phyloP scores from a whole-genome alignment of 352 stramenopile genomes.

The Aphanomyces euteiches region DNA sequence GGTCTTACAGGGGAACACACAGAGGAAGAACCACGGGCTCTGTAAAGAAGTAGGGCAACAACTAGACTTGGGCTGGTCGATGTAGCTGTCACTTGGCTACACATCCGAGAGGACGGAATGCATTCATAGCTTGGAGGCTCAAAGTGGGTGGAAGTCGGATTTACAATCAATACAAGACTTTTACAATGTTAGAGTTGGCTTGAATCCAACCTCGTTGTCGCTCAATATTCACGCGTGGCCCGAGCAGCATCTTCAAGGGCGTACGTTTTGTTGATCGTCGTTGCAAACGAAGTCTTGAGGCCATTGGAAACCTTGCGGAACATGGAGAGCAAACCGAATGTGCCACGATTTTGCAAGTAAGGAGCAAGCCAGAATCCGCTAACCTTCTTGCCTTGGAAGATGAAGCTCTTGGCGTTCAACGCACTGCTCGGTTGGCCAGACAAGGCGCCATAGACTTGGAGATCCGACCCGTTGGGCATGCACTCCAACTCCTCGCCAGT shows the following conservation, averaged over 20 bases:
- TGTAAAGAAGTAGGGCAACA: no score
- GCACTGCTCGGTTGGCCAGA: conserved; percentile 13
- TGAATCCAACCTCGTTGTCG: conserved; percentile 29
- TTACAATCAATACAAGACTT: background rate
- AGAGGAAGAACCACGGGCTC: no score
- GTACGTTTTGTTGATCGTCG: conserved; percentile 19
- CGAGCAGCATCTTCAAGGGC: conserved; percentile 6
- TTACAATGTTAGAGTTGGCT: conserved; percentile 5
- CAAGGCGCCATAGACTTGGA: conserved; percentile 31
- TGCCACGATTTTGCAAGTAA: conserved; percentile 18
- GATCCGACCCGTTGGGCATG: background rate
- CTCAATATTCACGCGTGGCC: conserved; percentile 25
- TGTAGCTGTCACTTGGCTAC: no score
- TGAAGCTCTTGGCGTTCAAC: conserved; percentile 16
- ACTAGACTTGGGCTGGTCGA: no score
- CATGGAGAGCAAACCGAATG: conserved; percentile 6
- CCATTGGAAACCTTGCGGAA: conserved; percentile 19
- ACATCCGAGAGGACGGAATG: no score
- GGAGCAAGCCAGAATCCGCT: conserved; percentile 23
- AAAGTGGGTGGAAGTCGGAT: no score
- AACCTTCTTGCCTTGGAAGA: conserved; percentile 27
- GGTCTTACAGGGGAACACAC: no score
- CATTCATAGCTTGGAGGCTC: no score
- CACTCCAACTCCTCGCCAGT: no score
- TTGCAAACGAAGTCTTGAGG: conserved; percentile 19